phyloP scores from a whole-genome alignment of 441 rosid genomes.

The Gossypium lobatum region DNA sequence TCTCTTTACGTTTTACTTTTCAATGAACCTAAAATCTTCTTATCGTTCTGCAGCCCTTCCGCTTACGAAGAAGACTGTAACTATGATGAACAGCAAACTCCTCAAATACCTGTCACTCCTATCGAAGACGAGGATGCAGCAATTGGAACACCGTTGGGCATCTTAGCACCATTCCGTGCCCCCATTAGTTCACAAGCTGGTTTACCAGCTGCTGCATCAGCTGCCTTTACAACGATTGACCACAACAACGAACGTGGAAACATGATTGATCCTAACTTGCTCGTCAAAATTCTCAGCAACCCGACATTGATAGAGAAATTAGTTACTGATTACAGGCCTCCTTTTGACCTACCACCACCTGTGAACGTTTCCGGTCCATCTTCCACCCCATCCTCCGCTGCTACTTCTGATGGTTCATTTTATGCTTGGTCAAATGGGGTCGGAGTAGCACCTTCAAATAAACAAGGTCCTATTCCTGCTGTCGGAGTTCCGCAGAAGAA shows the following conservation, averaged over 20 bases:
- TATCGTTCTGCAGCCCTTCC: conserved; percentile 50
- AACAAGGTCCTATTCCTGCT: conserved; percentile 28
- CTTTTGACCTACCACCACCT: conserved; percentile 10
- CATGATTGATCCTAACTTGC: conserved; percentile 76
- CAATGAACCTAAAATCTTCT: conserved; percentile 16
- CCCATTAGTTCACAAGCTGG: conserved; percentile 37
- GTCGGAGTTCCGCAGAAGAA: conserved; percentile 44
- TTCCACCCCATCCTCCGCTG: conserved; percentile 27
- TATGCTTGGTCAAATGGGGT: conserved; percentile 43
- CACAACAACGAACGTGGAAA: conserved; percentile 61
- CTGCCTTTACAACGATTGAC: conserved; percentile 64
- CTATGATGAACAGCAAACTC: conserved; percentile 40
- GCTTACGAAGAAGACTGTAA: conserved; percentile 33
- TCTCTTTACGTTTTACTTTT: conserved; percentile 16
- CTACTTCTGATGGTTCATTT: conserved; percentile 43
- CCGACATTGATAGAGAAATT: conserved; percentile 71
- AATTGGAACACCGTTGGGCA: conserved; percentile 40
- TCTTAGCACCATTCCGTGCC: conserved; percentile 24
- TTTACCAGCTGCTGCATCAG: conserved; percentile 28
- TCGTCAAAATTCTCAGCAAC: conserved; percentile 68
- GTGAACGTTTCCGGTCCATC: conserved; percentile 30
- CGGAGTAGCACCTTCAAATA: conserved; percentile 25
- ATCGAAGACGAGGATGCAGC: conserved; percentile 79
- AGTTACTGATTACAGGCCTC: conserved; percentile 44
- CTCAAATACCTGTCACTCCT: conserved; percentile 67